Evolutionary conservation across 2,329 filamentous ascomycete species (phyloP), one percentile per base, ranked within the genome.

Genomic region (Tolypocladium inflatum): DNA sequence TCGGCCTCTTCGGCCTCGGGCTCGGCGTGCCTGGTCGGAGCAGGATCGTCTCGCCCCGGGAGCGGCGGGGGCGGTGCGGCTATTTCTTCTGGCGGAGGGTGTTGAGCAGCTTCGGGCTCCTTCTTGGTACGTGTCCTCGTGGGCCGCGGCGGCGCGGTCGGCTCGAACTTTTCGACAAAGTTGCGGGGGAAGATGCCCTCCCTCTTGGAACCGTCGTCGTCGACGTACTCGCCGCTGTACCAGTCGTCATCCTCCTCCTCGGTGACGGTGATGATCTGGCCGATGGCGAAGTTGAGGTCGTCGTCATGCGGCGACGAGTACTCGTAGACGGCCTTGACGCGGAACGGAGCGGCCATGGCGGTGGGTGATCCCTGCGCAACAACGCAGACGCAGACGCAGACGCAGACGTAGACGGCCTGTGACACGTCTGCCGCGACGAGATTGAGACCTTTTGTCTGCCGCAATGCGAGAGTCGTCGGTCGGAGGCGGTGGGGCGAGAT

Each of bases 121-220:
- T 85, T 89, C 77, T 88, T 92, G 56, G 82, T 75, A 64, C 90
- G 86, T 19, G 84, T 79, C 67, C 94, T 86, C 62, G 84, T 82
- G 59, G 94, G 94, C 59, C 94, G 86, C 60, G 92, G 91, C 60
- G 94, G 94, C 62, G 93, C 88, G 58, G 86, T 88, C 42, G 94
- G 94, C 72, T 97, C 93, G 74, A 91, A 95, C 75, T 88, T 91
- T 74, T 99, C 94, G 68, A 99, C 94, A 71, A 99, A 99, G 76
- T 97, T 99, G 71, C 89, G 88, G 55, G 91, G 93, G 73, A 97
- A 97, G 66, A 97, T 89, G 64, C 93, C 93, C 69, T 92, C 86
- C 70, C 86, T 83, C 73, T 87, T 91, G 62, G 73, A 75, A 58
- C 94, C 94, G 56, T 80, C 74, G 60, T 85, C 84, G 73, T 95